Conservation (phyloP, 176 grass and related monocot species). For the Eleusine indica region DNA sequence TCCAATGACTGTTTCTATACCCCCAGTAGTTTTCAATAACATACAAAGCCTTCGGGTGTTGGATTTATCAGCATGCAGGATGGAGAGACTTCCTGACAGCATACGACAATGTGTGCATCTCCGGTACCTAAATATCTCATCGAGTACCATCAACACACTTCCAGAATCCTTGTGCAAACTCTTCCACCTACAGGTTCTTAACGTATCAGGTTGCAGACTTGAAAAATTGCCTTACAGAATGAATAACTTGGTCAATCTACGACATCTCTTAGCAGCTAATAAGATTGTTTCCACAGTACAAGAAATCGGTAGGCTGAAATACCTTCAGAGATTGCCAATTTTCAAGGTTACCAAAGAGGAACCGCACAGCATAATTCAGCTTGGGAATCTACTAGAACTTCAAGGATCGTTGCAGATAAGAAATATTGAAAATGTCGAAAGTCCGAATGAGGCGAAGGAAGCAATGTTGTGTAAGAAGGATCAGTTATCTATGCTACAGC, state of each 20-base stretch:
- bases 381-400: constrained; percentile 48
- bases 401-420: constrained; percentile 39
- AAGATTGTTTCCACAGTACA: constrained; percentile 37
- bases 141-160: constrained; percentile 12
- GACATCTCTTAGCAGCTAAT: constrained; percentile 34
- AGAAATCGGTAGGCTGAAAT: constrained; percentile 45
- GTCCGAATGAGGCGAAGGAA: constrained; percentile 33
- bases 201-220: constrained; percentile 40
- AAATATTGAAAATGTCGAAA: constrained; percentile 47
- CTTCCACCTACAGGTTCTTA: constrained; percentile 50
- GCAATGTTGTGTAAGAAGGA: constrained; percentile 48
- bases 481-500: constrained; percentile 35
- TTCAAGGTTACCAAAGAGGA: constrained; percentile 43
- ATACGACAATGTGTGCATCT: constrained; percentile 47
- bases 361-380: constrained; percentile 38
- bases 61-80: constrained; percentile 49
- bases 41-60: constrained; percentile 34
- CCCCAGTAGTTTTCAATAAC: constrained; percentile 34
- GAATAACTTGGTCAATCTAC: constrained; percentile 50
- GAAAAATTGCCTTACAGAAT: constrained; percentile 34
- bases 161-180: constrained; percentile 42
- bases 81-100: constrained; percentile 30
- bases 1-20: constrained; percentile 11
- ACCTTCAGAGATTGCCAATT: constrained; percentile 43
- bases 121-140: constrained; percentile 47